Evolutionary conservation across 129 eudicot genomes (phyloP).

Genomic region (Tagetes erecta): DNA sequence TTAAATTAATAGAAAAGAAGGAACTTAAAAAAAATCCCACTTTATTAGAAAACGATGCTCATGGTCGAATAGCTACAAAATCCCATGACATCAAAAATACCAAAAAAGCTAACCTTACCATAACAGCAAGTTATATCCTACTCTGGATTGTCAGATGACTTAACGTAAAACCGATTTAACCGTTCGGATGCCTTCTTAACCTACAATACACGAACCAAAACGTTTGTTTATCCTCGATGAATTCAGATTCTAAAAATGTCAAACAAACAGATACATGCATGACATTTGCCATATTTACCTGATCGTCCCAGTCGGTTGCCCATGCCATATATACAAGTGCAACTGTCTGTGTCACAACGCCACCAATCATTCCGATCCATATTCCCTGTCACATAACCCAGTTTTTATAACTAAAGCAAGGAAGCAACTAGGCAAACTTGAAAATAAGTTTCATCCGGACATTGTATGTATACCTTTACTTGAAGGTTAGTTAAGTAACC

Average conservation of each 20-base stretch:
- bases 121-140: neutral
- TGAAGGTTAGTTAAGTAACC: constrained; percentile 64
- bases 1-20: too few species aligned
- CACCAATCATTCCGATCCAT: constrained; percentile 76
- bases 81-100: constrained; percentile 3
- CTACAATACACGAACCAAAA: constrained; percentile 17
- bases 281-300: constrained; percentile 37
- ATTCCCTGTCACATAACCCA: constrained; percentile 47
- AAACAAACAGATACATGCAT: neutral
- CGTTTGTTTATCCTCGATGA: neutral
- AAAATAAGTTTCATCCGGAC: neutral
- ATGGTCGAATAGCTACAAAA: neutral
- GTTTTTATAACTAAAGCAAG: neutral
- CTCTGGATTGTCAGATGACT: constrained; percentile 29
- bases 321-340: constrained; percentile 54
- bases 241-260: neutral
- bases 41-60: neutral
- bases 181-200: constrained; percentile 50
- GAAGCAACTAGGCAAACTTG: neutral
- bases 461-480: constrained; percentile 55
- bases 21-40: neutral
- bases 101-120: constrained; percentile 6
- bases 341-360: constrained; percentile 49
- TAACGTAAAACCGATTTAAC: constrained; percentile 41
- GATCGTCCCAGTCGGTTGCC: constrained; percentile 64